These are phyloP conservation scores for Cymbopogon citratus DNA, from an alignment of 176 grass and related monocot species.

Conservation along the genomic window DNA sequence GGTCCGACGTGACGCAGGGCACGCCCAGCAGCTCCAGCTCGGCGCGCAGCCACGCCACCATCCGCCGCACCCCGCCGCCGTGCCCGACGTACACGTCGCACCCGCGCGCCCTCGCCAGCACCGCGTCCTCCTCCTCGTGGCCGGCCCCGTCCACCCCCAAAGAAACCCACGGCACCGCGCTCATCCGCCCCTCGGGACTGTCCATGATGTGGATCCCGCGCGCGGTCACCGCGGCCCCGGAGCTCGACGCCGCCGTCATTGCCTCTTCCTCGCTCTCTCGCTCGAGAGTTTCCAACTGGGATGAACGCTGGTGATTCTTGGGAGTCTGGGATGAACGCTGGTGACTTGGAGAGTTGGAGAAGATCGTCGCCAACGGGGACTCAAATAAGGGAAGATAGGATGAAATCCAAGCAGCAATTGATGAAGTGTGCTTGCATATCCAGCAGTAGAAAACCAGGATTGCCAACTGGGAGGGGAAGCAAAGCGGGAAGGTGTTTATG, in stretches of 20 bases:
- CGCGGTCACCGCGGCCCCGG: not conserved
- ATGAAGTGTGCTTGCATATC: not conserved
- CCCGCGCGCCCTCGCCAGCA: not conserved
- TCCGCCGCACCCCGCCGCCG: not conserved
- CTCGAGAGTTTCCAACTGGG: not conserved
- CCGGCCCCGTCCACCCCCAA: not conserved
- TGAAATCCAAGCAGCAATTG: not conserved
- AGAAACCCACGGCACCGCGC: not conserved
- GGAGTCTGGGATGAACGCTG: too few relatives aligned
- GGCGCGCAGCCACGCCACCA: constrained; percentile 53
- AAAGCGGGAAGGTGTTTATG: constrained; percentile 36
- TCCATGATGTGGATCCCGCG: not conserved
- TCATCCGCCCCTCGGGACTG: not conserved
- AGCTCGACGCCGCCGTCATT: constrained; percentile 15
- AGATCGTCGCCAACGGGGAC: not conserved
- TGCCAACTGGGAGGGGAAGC: not conserved
- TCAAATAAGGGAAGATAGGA: not conserved
- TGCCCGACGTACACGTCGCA: constrained; percentile 57
- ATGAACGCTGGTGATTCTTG: not conserved
- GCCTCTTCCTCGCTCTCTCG: not conserved
- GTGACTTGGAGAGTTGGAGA: not conserved
- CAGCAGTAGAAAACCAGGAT: constrained; percentile 1
- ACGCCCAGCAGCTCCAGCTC: constrained; percentile 56
- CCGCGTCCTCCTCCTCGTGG: not conserved
- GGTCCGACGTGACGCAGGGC: constrained; percentile 27